Evolutionary conservation across 2,329 filamentous ascomycete genomes (phyloP).

Genomic region (Fusarium agapanthi): DNA sequence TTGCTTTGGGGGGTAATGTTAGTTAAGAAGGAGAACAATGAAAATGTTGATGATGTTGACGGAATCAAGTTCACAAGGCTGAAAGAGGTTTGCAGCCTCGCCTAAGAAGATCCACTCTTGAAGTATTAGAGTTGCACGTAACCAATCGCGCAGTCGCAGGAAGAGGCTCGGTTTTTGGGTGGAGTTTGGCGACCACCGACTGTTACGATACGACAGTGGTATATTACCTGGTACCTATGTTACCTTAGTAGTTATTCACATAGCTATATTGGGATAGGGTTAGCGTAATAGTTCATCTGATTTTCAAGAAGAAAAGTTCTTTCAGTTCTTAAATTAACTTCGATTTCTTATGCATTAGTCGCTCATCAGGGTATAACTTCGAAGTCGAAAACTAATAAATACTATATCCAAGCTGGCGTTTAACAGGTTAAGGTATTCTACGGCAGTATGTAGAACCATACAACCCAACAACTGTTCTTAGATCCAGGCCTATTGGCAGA

Average conservation of each 20-base stretch:
- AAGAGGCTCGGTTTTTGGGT: neutral
- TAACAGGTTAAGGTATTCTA: constrained; percentile 8
- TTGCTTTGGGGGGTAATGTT: neutral
- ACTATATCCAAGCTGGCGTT: constrained; percentile 42
- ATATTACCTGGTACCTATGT: too few species aligned
- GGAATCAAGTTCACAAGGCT: constrained; percentile 41
- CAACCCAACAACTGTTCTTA: constrained; percentile 31
- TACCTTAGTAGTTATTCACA: neutral
- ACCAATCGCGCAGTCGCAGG: constrained; percentile 30
- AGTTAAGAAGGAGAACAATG: neutral
- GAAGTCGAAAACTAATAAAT: constrained; percentile 46
- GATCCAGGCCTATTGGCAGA: constrained; percentile 30
- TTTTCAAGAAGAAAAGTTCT: neutral
- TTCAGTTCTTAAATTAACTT: constrained; percentile 36
- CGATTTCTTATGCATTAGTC: constrained; percentile 46
- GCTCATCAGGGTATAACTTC: constrained; percentile 51
- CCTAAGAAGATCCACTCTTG: constrained; percentile 24
- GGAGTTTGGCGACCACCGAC: neutral
- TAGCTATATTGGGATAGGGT: neutral
- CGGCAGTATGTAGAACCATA: constrained; percentile 33
- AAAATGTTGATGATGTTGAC: constrained; percentile 22
- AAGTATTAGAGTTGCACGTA: constrained; percentile 3
- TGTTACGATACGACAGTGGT: neutral
- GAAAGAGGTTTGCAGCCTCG: constrained; percentile 37
- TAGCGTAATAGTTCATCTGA: neutral